Evolutionary conservation across 352 stramenopile species (phyloP).

Genomic region (Globisporangium paddicum): DNA sequence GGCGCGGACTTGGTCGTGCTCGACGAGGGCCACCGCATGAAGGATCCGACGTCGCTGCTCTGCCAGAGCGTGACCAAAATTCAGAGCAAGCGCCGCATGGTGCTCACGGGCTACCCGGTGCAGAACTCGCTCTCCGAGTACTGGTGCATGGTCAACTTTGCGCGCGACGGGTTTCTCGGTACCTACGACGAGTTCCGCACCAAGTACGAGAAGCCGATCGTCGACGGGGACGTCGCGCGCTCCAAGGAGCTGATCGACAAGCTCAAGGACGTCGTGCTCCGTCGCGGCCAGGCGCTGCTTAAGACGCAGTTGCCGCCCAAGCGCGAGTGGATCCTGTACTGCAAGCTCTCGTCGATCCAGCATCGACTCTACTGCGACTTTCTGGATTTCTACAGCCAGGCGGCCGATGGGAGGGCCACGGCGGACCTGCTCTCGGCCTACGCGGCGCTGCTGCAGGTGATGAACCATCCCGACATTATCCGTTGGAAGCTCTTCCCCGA

Average conservation of each 20-base stretch:
- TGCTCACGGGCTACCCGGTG: conserved; percentile 94
- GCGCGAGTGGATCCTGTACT: conserved; percentile 85
- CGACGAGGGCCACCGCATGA: conserved; percentile 87
- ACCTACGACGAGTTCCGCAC: conserved; percentile 73
- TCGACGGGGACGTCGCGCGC: conserved; percentile 56
- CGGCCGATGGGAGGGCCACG: conserved; percentile 23
- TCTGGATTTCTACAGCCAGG: conserved; percentile 48
- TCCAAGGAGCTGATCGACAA: conserved; percentile 66
- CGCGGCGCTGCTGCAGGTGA: conserved; percentile 71
- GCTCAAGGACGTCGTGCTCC: conserved; percentile 65
- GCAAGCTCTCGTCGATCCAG: conserved; percentile 78
- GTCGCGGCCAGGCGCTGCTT: conserved; percentile 60
- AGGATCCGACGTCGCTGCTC: conserved; percentile 79
- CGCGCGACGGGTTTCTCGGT: conserved; percentile 59
- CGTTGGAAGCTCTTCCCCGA: conserved; percentile 56
- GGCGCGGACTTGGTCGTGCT: conserved; percentile 79
- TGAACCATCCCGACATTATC: conserved; percentile 89
- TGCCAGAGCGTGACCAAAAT: conserved; percentile 80
- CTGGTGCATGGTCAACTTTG: conserved; percentile 91
- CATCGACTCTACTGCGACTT: conserved; percentile 78
- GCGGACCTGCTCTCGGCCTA: conserved; percentile 79
- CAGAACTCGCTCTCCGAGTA: conserved; percentile 94
- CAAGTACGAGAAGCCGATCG: conserved; percentile 76
- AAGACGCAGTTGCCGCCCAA: conserved; percentile 76
- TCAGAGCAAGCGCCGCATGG: conserved; percentile 68